These are phyloP conservation scores for Blastocystis sp. DNA, from an alignment of 352 stramenopile genomes.

Conservation along the genomic window DNA sequence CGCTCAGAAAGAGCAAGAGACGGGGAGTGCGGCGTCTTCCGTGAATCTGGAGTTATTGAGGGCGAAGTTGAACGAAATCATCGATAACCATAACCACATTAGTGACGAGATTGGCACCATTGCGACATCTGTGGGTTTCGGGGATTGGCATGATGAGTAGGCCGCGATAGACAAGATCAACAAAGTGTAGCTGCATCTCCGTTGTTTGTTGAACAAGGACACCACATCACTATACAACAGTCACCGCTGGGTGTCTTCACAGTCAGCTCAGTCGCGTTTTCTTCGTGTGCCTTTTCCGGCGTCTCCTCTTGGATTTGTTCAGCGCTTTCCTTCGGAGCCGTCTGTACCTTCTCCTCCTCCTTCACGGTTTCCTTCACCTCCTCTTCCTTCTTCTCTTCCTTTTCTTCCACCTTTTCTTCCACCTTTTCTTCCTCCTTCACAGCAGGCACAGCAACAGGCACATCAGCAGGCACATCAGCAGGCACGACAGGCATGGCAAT, in stretches of 20 bases:
- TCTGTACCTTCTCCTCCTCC: not conserved
- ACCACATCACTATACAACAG: constrained; percentile 37
- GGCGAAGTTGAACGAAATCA: constrained; percentile 61
- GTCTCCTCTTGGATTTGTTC: not conserved
- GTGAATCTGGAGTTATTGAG: not conserved
- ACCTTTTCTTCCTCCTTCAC: not conserved
- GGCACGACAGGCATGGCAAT: not conserved
- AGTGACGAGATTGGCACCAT: constrained; percentile 41
- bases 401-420: not conserved
- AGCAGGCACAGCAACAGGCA: not conserved
- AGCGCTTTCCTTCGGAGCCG: not conserved
- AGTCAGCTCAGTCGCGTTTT: not conserved
- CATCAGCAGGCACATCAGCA: not conserved
- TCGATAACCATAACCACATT: constrained; percentile 58
- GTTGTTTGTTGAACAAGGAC: constrained; percentile 42
- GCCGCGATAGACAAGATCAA: constrained; percentile 40
- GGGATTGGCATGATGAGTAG: not conserved
- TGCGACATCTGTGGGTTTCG: constrained; percentile 3
- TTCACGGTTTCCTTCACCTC: not conserved
- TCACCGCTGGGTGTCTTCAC: not conserved
- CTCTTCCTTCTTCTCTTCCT: not conserved
- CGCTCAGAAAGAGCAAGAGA: not conserved
- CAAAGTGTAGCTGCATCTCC: not conserved
- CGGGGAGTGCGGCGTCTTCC: not conserved
- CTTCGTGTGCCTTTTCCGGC: not conserved